A percentile compares a stretch with the other conserved stretches of the same genome.
These are phyloP conservation scores for Heterobasidion parviporum DNA, from an alignment of 1,284 basidiomycete genomes.

Conservation along the genomic window DNA sequence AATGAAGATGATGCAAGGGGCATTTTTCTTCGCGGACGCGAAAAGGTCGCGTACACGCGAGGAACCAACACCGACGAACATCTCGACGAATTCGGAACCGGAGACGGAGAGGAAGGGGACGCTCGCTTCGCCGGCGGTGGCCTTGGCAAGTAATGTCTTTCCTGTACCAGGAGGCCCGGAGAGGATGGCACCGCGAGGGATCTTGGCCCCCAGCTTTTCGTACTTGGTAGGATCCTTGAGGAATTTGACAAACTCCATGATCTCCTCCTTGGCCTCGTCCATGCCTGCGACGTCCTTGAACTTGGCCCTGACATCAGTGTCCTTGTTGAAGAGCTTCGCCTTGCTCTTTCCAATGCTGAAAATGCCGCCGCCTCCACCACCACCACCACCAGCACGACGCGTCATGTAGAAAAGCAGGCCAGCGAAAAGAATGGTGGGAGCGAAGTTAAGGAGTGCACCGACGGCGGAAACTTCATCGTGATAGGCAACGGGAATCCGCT, in stretches of 20 bases:
- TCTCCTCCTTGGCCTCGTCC: constrained; percentile 99
- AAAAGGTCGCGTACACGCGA: constrained; percentile 97
- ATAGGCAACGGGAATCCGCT: constrained; percentile 96
- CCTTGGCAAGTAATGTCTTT: constrained; percentile 97
- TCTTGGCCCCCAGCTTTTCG: constrained; percentile 96
- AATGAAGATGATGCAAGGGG: constrained; percentile 97
- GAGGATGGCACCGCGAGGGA: constrained; percentile 95
- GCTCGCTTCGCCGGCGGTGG: constrained; percentile 94
- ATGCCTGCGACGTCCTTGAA: constrained; percentile 98
- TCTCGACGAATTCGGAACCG: constrained; percentile 98
- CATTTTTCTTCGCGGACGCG: constrained; percentile 94
- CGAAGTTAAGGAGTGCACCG: constrained; percentile 84
- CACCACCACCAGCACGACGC: constrained; percentile 57
- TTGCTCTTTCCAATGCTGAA: constrained; percentile 97
- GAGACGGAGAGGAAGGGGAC: constrained; percentile 98
- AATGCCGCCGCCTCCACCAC: constrained; percentile 79
- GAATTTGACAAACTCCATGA: constrained; percentile 99
- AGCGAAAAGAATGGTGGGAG: constrained; percentile 87
- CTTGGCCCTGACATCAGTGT: constrained; percentile 88
- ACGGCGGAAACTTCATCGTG: constrained; percentile 88
- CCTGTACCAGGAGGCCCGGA: constrained; percentile 98
- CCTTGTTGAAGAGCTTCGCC: constrained; percentile 96
- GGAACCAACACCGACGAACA: constrained; percentile 99
- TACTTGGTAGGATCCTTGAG: constrained; percentile 94
- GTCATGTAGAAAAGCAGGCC: constrained; percentile 91